These are phyloP conservation scores for Eucalyptus sp. DNA, from an alignment of 345 rosid species.

Conservation along the genomic window DNA sequence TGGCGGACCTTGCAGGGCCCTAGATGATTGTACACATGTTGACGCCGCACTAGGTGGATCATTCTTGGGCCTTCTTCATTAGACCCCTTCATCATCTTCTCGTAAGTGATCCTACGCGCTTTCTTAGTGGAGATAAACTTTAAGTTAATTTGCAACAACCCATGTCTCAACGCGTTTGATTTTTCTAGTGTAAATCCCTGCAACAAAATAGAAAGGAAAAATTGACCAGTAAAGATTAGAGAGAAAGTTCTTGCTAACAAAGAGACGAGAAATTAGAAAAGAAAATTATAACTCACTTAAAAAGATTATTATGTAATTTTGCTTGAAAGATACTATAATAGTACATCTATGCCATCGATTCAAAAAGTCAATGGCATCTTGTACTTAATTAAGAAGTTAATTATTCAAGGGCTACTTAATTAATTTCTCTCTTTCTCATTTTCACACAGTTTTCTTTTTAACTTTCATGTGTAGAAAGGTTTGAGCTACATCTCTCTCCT, in stretches of 20 bases:
- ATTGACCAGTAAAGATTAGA: not conserved
- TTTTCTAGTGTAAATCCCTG: not conserved
- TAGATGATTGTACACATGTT: conserved; percentile 12
- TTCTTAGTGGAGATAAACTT: conserved; percentile 11
- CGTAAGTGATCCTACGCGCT: not conserved
- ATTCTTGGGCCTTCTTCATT: conserved; percentile 16
- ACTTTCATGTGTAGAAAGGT: no score
- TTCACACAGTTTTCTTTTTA: no score
- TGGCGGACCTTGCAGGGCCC: not conserved
- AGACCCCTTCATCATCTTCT: conserved; percentile 14
- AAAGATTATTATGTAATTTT: no score
- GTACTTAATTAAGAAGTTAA: no score
- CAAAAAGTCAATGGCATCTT: no score
- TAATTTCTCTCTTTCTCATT: no score
- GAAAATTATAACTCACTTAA: not conserved
- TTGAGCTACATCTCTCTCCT: no score
- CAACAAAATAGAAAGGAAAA: not conserved
- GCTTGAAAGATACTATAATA: not conserved
- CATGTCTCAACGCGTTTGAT: not conserved
- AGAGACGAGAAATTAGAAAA: not conserved
- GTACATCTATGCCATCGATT: no score
- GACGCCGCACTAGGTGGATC: conserved; percentile 4
- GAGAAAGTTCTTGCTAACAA: not conserved
- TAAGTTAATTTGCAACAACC: conserved; percentile 9
- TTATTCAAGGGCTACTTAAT: no score